These are phyloP conservation scores for Penicillium paxilli DNA, from an alignment of 495 filamentous ascomycete species.

Conservation along the genomic window DNA sequence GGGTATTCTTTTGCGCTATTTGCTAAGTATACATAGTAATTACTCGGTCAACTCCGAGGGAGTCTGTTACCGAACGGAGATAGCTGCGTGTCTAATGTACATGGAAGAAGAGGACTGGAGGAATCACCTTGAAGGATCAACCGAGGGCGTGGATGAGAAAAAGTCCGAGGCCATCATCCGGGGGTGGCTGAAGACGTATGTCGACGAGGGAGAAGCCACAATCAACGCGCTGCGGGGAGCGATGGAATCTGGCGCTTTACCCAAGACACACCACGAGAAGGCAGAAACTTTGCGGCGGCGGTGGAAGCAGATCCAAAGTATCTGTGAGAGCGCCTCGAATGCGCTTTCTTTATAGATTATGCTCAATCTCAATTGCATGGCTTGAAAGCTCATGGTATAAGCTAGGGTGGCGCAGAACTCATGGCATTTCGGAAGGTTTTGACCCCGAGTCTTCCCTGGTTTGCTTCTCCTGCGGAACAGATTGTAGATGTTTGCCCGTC, in stretches of 20 bases:
- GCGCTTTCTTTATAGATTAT: conserved; percentile 20
- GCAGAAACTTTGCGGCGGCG: conserved; percentile 42
- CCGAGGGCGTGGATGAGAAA: conserved; percentile 29
- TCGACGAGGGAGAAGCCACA: conserved; percentile 32
- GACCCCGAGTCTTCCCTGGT: neutral
- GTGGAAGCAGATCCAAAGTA: conserved; percentile 52
- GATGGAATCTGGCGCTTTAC: conserved; percentile 22
- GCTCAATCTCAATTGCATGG: neutral
- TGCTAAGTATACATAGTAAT: conserved; percentile 35
- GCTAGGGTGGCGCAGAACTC: neutral
- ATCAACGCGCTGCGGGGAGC: conserved; percentile 35
- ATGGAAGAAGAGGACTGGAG: conserved; percentile 47
- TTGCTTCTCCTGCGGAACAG: too few relatives aligned
- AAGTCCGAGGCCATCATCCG: conserved; percentile 37
- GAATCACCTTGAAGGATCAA: conserved; percentile 44
- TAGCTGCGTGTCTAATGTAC: conserved; percentile 58
- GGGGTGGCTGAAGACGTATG: conserved; percentile 41
- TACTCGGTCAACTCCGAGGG: conserved; percentile 62
- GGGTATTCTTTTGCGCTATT: conserved; percentile 1
- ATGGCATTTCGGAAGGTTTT: neutral
- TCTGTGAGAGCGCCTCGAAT: conserved; percentile 36
- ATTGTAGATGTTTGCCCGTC: neutral
- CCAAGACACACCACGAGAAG: conserved; percentile 24
- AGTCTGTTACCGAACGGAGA: conserved; percentile 71
- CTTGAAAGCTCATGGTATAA: neutral